These are phyloP conservation scores for Paragyromitra xinjiangensis DNA, from an alignment of 495 filamentous ascomycete genomes.

Conservation along the genomic window DNA sequence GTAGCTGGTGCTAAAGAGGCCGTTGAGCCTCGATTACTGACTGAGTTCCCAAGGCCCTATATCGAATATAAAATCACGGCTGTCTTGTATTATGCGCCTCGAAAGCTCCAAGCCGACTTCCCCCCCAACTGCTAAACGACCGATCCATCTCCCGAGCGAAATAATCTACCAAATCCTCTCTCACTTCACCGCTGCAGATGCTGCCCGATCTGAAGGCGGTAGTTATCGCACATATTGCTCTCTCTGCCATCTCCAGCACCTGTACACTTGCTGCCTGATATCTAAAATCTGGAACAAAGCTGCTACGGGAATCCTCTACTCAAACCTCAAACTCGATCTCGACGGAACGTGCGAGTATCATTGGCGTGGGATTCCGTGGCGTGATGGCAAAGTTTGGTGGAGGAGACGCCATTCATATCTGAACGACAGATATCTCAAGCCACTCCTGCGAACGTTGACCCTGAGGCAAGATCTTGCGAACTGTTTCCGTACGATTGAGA, in stretches of 20 bases:
- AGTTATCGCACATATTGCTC: constrained; percentile 35
- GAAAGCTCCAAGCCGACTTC: not conserved
- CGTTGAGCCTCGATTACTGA: not conserved
- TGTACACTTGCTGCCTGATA: constrained; percentile 24
- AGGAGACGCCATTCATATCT: constrained; percentile 31
- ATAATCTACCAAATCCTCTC: constrained; percentile 31
- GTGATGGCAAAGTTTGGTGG: constrained; percentile 35
- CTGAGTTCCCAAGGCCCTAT: not conserved
- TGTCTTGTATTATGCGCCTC: not conserved
- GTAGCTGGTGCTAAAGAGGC: not conserved
- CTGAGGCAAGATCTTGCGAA: constrained; percentile 12
- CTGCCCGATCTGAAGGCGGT: constrained; percentile 10
- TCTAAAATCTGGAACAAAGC: constrained; percentile 31
- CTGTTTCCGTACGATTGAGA: constrained; percentile 28
- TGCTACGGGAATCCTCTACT: constrained; percentile 22
- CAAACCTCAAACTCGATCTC: constrained; percentile 40
- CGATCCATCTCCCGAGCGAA: constrained; percentile 40
- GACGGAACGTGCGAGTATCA: constrained; percentile 45
- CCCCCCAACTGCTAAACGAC: not conserved
- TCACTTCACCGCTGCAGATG: constrained; percentile 14
- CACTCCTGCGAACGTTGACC: constrained; percentile 35
- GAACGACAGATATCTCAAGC: constrained; percentile 32
- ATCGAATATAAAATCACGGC: not conserved
- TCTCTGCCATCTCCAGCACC: constrained; percentile 31
- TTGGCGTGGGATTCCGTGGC: constrained; percentile 39